Percentiles rank a stretch among this genome's conserved stretches.
These are phyloP conservation scores for Ziziphus jujuba DNA, from an alignment of 306 rosid genomes.

Conservation along the genomic window DNA sequence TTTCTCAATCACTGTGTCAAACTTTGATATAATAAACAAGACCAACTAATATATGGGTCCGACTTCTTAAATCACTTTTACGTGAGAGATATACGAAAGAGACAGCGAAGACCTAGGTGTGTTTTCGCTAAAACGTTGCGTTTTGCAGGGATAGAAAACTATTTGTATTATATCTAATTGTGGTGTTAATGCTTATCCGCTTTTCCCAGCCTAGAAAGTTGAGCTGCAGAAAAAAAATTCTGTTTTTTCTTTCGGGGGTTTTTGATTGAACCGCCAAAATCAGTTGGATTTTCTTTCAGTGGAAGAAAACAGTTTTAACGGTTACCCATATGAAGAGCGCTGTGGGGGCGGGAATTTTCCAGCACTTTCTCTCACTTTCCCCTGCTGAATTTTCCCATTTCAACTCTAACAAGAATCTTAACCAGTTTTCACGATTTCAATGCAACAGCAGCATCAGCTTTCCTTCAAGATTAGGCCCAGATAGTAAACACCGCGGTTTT, in stretches of 20 bases:
- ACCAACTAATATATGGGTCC: no score
- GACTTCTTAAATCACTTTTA: no score
- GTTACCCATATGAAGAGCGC: conserved; percentile 11
- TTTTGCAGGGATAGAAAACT: no score
- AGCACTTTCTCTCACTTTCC: conserved; percentile 23
- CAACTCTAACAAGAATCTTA: conserved; percentile 7
- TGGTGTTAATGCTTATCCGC: neutral
- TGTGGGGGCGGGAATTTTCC: conserved; percentile 21
- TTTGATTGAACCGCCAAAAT: conserved; percentile 4
- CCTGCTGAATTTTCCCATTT: conserved; percentile 19
- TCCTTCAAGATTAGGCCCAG: conserved; percentile 19
- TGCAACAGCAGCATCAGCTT: conserved; percentile 11
- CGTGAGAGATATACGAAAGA: no score
- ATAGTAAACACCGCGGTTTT: conserved; percentile 12
- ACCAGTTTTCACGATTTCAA: conserved; percentile 21
- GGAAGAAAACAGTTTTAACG: neutral
- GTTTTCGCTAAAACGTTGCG: no score
- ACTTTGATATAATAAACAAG: no score
- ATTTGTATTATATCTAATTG: no score
- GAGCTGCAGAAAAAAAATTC: no score
- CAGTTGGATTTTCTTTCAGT: neutral
- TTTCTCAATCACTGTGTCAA: no score
- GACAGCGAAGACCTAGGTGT: no score
- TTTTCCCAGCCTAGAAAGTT: no score
- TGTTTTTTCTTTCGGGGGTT: no score